These are phyloP conservation scores for Rhinocladiella mackenziei DNA, from an alignment of 2,329 filamentous ascomycete genomes.

Conservation along the genomic window DNA sequence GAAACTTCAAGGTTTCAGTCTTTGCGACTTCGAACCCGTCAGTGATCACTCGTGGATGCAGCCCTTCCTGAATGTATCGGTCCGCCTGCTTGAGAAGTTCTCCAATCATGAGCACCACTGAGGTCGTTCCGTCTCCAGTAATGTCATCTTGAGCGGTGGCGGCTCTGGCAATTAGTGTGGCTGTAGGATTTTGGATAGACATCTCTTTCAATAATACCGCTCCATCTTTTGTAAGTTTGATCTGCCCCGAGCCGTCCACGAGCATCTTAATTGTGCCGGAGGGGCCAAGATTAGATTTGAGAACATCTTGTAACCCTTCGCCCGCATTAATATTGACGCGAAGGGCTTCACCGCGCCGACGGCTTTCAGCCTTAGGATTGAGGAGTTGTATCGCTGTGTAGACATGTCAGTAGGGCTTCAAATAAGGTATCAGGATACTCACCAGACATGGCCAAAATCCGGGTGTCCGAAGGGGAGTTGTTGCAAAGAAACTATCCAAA, in stretches of 20 bases:
- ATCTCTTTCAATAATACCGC: conserved; percentile 73
- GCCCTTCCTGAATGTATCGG: conserved; percentile 90
- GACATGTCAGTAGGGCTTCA: neutral
- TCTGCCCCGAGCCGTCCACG: conserved; percentile 72
- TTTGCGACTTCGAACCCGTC: conserved; percentile 98
- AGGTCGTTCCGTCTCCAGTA: conserved; percentile 95
- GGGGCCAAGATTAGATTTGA: conserved; percentile 93
- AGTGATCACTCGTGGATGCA: conserved; percentile 93
- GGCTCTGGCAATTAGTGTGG: conserved; percentile 74
- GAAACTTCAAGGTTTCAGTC: conserved; percentile 87
- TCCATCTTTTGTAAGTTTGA: conserved; percentile 98
- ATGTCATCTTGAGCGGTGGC: conserved; percentile 98
- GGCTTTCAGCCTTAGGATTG: conserved; percentile 97
- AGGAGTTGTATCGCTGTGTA: conserved; percentile 83
- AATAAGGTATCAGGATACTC: neutral
- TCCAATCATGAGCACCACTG: conserved; percentile 88
- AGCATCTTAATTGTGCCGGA: conserved; percentile 95
- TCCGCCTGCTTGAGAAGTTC: conserved; percentile 97
- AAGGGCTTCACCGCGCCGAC: conserved; percentile 94
- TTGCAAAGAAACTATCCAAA: neutral
- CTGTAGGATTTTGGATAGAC: conserved; percentile 65
- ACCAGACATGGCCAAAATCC: conserved; percentile 17
- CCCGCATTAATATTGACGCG: conserved; percentile 95
- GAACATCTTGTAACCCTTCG: conserved; percentile 86
- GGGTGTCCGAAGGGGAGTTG: neutral